Conservation (phyloP, 2,329 filamentous ascomycete species). For the Colletotrichum shisoi region DNA sequence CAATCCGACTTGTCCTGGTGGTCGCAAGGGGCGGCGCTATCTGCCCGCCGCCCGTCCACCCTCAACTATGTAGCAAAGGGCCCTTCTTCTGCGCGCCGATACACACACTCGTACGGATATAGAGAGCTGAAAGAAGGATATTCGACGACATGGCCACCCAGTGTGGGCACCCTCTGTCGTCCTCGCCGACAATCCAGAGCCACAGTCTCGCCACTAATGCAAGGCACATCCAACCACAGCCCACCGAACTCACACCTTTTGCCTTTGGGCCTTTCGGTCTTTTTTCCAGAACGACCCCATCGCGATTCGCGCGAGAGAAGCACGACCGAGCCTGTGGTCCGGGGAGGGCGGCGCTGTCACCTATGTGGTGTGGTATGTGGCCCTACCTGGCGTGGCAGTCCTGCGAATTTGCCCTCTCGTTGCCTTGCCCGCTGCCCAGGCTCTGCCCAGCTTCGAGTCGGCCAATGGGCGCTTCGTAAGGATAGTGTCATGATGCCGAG, state of each 20-base stretch:
- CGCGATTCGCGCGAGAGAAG: not conserved
- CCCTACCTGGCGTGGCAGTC: not conserved
- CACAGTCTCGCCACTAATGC: slow-evolving; percentile 32
- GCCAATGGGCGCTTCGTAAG: slow-evolving; percentile 14
- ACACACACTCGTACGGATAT: too few relatives aligned
- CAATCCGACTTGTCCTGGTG: not conserved
- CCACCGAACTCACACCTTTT: slow-evolving; percentile 21
- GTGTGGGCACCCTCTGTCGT: slow-evolving; percentile 18
- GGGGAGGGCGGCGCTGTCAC: not conserved
- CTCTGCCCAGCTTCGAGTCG: slow-evolving; percentile 5
- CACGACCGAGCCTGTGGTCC: not conserved
- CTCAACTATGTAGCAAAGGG: not conserved
- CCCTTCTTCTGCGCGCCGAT: slow-evolving; percentile 1
- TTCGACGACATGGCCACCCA: not conserved
- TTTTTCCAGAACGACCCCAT: slow-evolving; percentile 13
- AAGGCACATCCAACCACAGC: slow-evolving; percentile 38
- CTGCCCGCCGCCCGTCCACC: slow-evolving; percentile 8
- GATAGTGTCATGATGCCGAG: slow-evolving; percentile 8
- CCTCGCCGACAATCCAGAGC: slow-evolving; percentile 33
- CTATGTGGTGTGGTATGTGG: too few relatives aligned
- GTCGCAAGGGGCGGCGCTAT: slow-evolving; percentile 22
- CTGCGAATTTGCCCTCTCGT: slow-evolving; percentile 21
- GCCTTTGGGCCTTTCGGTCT: too few relatives aligned
- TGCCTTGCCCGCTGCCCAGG: slow-evolving; percentile 24
- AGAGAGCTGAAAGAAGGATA: not conserved